These are phyloP conservation scores for Typha latifolia DNA, from an alignment of 176 grass and related monocot genomes.

Conservation along the genomic window DNA sequence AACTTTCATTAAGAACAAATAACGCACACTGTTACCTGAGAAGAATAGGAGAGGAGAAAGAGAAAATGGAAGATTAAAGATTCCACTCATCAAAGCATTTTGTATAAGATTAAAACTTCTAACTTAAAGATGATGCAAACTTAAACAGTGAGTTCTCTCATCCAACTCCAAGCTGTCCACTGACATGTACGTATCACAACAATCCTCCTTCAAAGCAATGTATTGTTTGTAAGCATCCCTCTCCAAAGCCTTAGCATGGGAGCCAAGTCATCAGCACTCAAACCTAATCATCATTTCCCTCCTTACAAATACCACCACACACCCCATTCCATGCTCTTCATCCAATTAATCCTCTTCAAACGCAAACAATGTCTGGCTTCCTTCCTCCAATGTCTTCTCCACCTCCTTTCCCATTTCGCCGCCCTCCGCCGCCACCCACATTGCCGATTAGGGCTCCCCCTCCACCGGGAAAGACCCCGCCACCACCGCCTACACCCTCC, in stretches of 20 bases:
- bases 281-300: not conserved
- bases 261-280: not conserved
- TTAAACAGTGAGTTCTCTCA: too few relatives aligned
- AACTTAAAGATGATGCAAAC: too few relatives aligned
- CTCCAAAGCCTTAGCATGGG: constrained; percentile 1
- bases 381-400: not conserved
- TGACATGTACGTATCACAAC: too few relatives aligned
- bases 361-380: not conserved
- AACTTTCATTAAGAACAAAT: too few relatives aligned
- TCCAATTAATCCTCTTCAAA: too few relatives aligned
- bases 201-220: not conserved
- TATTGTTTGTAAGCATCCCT: not conserved
- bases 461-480: not conserved
- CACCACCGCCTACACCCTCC: not conserved
- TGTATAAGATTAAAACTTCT: too few relatives aligned
- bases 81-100: too few relatives aligned
- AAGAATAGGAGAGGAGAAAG: too few relatives aligned
- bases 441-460: not conserved
- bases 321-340: not conserved
- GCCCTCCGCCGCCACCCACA: not conserved
- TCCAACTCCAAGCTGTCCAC: too few relatives aligned
- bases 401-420: not conserved
- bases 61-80: too few relatives aligned
- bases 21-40: too few relatives aligned
- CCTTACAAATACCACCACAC: not conserved